Conservation (phyloP, 345 rosid genomes). For the Linum usitatissimum region DNA sequence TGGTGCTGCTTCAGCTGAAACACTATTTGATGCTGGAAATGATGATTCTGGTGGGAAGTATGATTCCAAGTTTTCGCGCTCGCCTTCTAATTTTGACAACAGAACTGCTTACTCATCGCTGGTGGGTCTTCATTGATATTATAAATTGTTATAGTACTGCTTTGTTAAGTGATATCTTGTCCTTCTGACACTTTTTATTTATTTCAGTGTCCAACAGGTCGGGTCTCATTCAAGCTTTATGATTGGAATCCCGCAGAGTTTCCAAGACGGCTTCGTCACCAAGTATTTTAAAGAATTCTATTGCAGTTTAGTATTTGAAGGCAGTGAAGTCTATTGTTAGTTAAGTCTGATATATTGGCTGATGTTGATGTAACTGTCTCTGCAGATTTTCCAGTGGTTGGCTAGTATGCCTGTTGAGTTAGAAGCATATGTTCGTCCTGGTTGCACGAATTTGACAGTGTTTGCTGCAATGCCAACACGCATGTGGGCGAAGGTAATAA, state of each 20-base stretch:
- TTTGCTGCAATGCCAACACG: conserved; percentile 74
- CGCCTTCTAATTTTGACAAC: conserved; percentile 50
- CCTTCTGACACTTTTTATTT: conserved; percentile 5
- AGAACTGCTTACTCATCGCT: conserved; percentile 61
- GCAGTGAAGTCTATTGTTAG: conserved; percentile 7
- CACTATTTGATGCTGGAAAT: conserved; percentile 36
- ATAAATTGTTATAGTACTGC: conserved; percentile 7
- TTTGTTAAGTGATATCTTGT: conserved; percentile 15
- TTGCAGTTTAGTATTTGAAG: conserved; percentile 57
- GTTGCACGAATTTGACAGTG: conserved; percentile 85
- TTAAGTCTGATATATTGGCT: conserved; percentile 22
- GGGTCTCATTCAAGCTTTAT: conserved; percentile 94
- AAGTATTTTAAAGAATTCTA: conserved; percentile 62
- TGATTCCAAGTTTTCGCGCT: conserved; percentile 40
- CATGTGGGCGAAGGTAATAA: conserved; percentile 79
- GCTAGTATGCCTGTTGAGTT: conserved; percentile 94
- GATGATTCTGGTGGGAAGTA: conserved; percentile 49
- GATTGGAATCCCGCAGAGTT: conserved; percentile 99
- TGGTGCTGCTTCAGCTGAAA: conserved; percentile 44
- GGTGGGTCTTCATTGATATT: conserved; percentile 40
- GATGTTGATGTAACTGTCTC: conserved; percentile 19
- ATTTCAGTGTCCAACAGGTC: conserved; percentile 86
- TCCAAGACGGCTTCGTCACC: conserved; percentile 97
- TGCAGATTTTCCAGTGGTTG: conserved; percentile 90
- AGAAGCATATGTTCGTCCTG: conserved; percentile 96